Evolutionary conservation across 2,329 filamentous ascomycete species (phyloP), one percentile per base, ranked within the genome.

Genomic region (Lasiodiplodia sp.): DNA sequence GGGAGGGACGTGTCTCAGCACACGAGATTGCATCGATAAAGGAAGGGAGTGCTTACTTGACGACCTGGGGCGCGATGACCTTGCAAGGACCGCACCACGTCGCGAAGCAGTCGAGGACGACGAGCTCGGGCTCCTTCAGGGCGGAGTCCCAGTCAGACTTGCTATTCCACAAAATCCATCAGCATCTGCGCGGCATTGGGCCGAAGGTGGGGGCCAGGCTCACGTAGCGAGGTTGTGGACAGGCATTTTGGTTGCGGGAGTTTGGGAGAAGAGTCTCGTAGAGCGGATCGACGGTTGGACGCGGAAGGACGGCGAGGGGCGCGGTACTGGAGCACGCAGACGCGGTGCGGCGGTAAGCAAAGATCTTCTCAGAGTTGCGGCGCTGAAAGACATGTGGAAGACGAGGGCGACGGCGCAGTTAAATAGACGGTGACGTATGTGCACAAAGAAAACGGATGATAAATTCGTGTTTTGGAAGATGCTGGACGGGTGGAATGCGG

Each of bases 1-100:
- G 76, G 55, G 16, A 37, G 31, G 49, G 21, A 38, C 57, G 53
- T 62, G 57, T 38, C 60, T 73, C 69, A 70, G 68, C 1, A 37
- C 51, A 25, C n/a, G 14, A 44, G 18, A 23, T 28, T 23, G 23
- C 25, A 8, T 10, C 1, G 66, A 38, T 56, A 14, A 52, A 53
- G 31, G 66, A 31, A 16, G 67, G 47, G 65, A 72, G 37, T 37
- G 79, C 88, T 78, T 82, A 91, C 87, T 90, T 86, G 74, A 86
- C 86, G 69, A 97, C 84, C 71, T 89, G 81, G 69, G 94, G 95
- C 21, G 93, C 88, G 76, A 97, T 96, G 75, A 90, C 87, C 86
- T 94, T 97, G 91, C 95, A 98, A 70, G 95, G 95, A 70, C 93
- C 94, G 85, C 95, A 98, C 94, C 94, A 97, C 71, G 85, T 89